Conservation (phyloP, 345 rosid genomes). For the Murraya paniculata region DNA sequence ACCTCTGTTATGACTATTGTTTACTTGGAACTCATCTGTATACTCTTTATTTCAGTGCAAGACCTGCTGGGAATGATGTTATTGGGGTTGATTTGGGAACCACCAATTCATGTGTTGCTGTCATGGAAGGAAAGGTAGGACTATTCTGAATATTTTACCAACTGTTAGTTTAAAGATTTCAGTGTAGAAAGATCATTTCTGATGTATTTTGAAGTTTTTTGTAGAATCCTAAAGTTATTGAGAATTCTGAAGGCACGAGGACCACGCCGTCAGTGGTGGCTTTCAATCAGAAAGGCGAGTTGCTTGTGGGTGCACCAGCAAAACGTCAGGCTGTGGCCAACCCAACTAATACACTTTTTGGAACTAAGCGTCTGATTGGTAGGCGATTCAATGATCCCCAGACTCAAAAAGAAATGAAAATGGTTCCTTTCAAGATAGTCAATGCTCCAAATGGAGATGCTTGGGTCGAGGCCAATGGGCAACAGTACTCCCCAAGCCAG, state of each 20-base stretch:
- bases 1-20: neutral
- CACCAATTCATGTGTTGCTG: conserved; percentile 91
- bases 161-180: neutral
- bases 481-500: conserved; percentile 81
- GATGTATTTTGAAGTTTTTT: neutral
- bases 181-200: neutral
- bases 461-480: conserved; percentile 83
- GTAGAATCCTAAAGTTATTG: conserved; percentile 86
- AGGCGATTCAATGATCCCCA: conserved; percentile 75
- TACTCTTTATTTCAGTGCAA: conserved; percentile 43
- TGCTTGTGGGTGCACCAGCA: conserved; percentile 89
- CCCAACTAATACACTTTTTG: conserved; percentile 71
- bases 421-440: conserved; percentile 89
- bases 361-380: conserved; percentile 83
- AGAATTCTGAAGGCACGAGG: conserved; percentile 83
- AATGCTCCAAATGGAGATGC: conserved; percentile 92
- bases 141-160: neutral
- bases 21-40: neutral
- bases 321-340: conserved; percentile 92
- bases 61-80: conserved; percentile 80
- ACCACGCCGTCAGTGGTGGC: conserved; percentile 94
- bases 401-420: conserved; percentile 78
- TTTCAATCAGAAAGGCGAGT: conserved; percentile 67
- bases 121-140: conserved; percentile 97
- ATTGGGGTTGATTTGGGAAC: conserved; percentile 98